Base-by-base conservation (phyloP, 305 asterid genomes). In the Fraxinus nigra region DNA sequence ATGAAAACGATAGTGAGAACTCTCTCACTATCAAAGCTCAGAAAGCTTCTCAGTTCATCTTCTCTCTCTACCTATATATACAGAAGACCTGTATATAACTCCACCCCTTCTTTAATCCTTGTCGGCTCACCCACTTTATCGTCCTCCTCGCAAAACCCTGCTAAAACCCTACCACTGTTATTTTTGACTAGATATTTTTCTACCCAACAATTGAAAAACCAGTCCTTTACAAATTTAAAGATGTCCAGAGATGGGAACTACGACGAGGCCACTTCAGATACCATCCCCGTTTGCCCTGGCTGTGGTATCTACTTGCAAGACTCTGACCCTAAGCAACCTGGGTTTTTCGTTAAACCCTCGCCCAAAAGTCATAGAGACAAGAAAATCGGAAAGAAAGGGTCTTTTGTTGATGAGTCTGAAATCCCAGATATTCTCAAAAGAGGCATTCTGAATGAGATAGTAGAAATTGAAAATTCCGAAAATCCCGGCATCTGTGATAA, bases 271-370 rank as follows among this genome's bases (percentile, higher is more conserved):
- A 34, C 84, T 72, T 87, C 90, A 2, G 80, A 65, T 8, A 78
- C 75, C 77, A 81, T 84, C 82, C 85, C 83, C 79, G 78, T 95
- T 80, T 94, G 99, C 87, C 94, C 91, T 75, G 98, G 98, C 74
- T 95, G 98, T 79, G 98, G 97, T 34, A 92, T 93, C 51, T 88
- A 86, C 24, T 92, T 93, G 97, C 99, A 95, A 84, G 93, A 90
- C 80, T 43, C 82, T 82, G 98, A 94, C 85, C 82, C 90, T 56
- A 90, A 86, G 82, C 97, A 83, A 82, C 98, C 97, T 33, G 98
- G 98, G 79, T 88, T 80, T 83, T 91, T 85, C 82, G 78, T 82
- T 10, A 83, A 79, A 76, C 94, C 98, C 40, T 85, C 89, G 20
- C 70, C 51, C 11, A 92, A 91, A 87, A 81, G 85, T 7, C 85